These are phyloP conservation scores for Colletotrichum horii DNA, from an alignment of 2,329 filamentous ascomycete species.

Conservation along the genomic window DNA sequence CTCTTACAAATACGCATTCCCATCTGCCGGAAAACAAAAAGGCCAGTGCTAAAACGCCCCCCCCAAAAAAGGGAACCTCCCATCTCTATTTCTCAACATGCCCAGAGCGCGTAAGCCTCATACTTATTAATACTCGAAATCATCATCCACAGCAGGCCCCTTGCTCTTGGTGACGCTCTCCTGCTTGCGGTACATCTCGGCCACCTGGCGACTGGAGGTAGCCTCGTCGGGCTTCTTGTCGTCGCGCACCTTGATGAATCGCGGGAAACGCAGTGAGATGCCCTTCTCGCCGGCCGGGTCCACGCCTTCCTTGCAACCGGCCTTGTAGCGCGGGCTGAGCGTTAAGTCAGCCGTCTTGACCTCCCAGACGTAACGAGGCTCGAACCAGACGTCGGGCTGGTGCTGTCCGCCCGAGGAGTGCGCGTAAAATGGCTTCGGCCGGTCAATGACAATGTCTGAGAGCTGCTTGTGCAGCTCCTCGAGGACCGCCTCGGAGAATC, in stretches of 20 bases:
- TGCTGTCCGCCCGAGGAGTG: constrained; percentile 86
- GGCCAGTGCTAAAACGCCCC: not conserved
- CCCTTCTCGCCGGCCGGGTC: constrained; percentile 75
- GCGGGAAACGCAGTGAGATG: constrained; percentile 87
- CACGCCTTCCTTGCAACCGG: constrained; percentile 83
- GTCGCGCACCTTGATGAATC: constrained; percentile 89
- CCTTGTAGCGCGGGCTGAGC: constrained; percentile 89
- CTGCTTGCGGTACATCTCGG: constrained; percentile 96
- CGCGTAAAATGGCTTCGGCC: constrained; percentile 91
- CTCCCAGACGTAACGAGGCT: constrained; percentile 94
- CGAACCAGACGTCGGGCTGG: constrained; percentile 98
- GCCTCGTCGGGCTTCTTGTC: constrained; percentile 97
- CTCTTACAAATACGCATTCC: not conserved
- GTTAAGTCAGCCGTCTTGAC: constrained; percentile 97
- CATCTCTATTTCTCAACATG: not conserved
- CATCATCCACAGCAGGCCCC: constrained; percentile 87
- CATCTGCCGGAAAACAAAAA: not conserved
- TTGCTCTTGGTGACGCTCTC: constrained; percentile 89
- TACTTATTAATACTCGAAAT: constrained; percentile 84
- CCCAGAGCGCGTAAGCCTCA: not conserved
- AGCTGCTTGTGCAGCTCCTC: constrained; percentile 82
- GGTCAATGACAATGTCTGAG: constrained; percentile 80
- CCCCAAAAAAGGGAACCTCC: not conserved
- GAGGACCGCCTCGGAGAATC: constrained; percentile 94
- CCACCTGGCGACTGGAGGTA: constrained; percentile 82